Evolutionary conservation across 768 basidiomycete genomes (phyloP).

Genomic region (Serendipita indica): DNA sequence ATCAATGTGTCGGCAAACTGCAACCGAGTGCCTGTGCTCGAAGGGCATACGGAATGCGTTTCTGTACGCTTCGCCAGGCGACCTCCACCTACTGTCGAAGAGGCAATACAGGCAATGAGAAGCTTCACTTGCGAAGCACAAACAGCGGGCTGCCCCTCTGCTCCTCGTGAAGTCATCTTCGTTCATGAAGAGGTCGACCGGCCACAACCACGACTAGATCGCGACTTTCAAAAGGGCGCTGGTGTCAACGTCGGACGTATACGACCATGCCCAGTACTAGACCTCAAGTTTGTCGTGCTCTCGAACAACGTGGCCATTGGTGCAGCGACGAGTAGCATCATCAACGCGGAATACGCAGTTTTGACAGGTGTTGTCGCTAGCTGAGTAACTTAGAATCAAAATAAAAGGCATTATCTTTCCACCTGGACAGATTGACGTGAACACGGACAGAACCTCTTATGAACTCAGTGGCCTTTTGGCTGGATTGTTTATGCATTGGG

Average conservation of each 20-base stretch:
- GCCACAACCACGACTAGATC: conserved; percentile 86
- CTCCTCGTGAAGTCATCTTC: conserved; percentile 68
- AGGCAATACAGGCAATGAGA: conserved; percentile 67
- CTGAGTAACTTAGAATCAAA: neutral
- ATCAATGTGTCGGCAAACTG: conserved; percentile 86
- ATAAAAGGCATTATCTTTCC: neutral
- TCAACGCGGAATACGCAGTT: conserved; percentile 94
- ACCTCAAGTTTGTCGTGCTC: conserved; percentile 89
- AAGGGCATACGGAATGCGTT: conserved; percentile 86
- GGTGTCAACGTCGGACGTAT: conserved; percentile 85
- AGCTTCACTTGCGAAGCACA: conserved; percentile 66
- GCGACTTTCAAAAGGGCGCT: conserved; percentile 80
- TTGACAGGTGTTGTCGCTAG: conserved; percentile 36
- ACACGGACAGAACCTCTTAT: neutral
- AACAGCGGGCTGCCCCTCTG: conserved; percentile 62
- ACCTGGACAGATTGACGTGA: neutral
- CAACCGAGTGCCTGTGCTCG: conserved; percentile 89
- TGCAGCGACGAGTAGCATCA: conserved; percentile 91
- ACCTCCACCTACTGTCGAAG: conserved; percentile 74
- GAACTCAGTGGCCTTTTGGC: neutral
- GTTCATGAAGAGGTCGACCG: conserved; percentile 90
- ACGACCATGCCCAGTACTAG: conserved; percentile 78
- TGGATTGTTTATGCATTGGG: neutral
- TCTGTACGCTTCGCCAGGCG: conserved; percentile 67
- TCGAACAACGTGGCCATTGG: conserved; percentile 91